Conservation (phyloP, 2,329 filamentous ascomycete genomes). For the Didymella sp. region DNA sequence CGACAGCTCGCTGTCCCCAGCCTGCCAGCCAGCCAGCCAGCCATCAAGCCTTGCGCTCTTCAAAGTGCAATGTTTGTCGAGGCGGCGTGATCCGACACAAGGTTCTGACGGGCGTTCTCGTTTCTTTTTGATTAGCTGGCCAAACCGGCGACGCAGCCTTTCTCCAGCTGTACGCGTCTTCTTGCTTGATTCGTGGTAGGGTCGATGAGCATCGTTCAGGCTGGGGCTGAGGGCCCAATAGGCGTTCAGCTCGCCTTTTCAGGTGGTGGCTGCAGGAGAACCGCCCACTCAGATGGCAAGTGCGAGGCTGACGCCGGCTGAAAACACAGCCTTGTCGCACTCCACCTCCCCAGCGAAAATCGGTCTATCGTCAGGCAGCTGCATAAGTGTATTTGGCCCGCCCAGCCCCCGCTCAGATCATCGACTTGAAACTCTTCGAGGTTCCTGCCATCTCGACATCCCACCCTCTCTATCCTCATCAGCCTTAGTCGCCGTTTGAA, state of each 20-base stretch:
- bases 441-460: constrained; percentile 30
- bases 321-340: constrained; percentile 48
- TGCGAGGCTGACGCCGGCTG: constrained; percentile 49
- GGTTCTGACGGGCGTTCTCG: constrained; percentile 38
- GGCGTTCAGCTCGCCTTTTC: constrained; percentile 44
- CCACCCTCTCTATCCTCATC: constrained; percentile 26
- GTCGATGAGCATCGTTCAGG: constrained; percentile 34
- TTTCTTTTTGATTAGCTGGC: constrained; percentile 44
- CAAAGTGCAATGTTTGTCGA: constrained; percentile 30
- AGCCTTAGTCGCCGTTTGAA: constrained; percentile 40
- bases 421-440: constrained; percentile 33
- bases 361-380: constrained; percentile 47
- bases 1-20: constrained; percentile 27
- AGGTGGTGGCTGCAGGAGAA: constrained; percentile 46
- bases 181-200: constrained; percentile 39
- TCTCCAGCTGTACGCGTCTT: constrained; percentile 25
- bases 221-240: constrained; percentile 45
- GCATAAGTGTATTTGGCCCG: constrained; percentile 39
- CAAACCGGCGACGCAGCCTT: constrained; percentile 34
- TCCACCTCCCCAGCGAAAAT: constrained; percentile 41
- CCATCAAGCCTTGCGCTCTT: constrained; percentile 30
- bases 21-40: constrained; percentile 22
- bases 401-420: constrained; percentile 40
- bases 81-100: constrained; percentile 42
- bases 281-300: constrained; percentile 48